phyloP scores from a whole-genome alignment of 2,329 filamentous ascomycete genomes.

The Ophiognomonia clavigignenti-juglandacearum region DNA sequence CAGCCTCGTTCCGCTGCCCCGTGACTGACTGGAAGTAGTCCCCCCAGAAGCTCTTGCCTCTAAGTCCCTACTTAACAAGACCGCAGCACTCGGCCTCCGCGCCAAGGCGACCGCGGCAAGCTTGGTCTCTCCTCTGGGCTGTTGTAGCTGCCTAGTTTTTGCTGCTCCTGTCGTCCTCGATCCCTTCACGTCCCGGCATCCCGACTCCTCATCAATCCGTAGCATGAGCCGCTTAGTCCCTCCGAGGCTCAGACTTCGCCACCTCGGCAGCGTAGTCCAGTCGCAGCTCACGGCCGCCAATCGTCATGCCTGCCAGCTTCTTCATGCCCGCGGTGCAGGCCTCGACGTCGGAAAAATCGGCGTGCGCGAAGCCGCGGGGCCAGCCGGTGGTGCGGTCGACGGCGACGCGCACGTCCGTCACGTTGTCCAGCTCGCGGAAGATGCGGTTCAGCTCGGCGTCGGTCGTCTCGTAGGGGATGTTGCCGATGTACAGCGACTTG shows the following conservation, averaged over 20 bases:
- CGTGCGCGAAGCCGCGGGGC: slow-evolving; percentile 79
- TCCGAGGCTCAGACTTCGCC: slow-evolving; percentile 14
- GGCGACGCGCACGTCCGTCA: slow-evolving; percentile 73
- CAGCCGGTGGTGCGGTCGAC: slow-evolving; percentile 77
- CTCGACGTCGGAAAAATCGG: slow-evolving; percentile 67
- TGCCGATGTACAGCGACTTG: slow-evolving; percentile 67
- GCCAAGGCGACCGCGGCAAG: neutral
- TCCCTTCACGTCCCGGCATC: neutral
- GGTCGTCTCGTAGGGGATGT: slow-evolving; percentile 81
- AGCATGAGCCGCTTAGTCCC: neutral
- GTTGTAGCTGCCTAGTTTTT: neutral
- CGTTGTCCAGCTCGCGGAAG: slow-evolving; percentile 65
- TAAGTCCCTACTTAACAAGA: neutral
- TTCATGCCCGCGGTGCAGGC: slow-evolving; percentile 59
- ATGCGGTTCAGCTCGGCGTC: slow-evolving; percentile 77
- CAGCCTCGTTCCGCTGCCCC: neutral
- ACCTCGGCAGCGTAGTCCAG: slow-evolving; percentile 53
- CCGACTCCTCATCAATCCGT: neutral
- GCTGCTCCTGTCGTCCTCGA: neutral
- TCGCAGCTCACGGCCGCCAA: slow-evolving; percentile 63
- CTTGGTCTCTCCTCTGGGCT: neutral
- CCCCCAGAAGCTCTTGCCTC: neutral
- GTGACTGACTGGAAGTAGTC: neutral
- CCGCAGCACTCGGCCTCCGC: neutral
- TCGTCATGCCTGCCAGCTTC: slow-evolving; percentile 46